Evolutionary conservation across 225 moss, liverwort and hornwort species (phyloP).

Genomic region (Antitrichia curtipendula): DNA sequence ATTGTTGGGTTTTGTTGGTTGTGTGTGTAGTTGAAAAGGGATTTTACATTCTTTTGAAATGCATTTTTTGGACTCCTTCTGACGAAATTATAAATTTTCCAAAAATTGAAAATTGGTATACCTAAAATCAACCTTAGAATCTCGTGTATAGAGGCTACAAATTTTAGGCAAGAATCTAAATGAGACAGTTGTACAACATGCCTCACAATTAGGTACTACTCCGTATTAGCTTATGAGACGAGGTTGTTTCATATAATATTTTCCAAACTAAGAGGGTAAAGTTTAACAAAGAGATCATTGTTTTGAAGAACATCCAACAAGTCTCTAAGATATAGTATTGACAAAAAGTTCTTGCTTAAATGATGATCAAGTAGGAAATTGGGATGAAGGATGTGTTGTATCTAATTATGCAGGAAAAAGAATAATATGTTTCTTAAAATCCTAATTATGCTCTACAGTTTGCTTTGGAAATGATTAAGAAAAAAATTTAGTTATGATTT

Average conservation of each 20-base stretch:
- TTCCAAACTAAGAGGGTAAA: rapidly evolving
- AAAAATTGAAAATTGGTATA: background rate
- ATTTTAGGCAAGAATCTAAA: background rate
- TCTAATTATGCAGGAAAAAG: rapidly evolving
- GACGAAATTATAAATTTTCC: background rate
- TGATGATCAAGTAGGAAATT: background rate
- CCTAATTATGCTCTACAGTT: rapidly evolving
- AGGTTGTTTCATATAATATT: background rate
- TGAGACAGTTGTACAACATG: background rate
- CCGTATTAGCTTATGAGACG: background rate
- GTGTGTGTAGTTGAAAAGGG: too few relatives aligned
- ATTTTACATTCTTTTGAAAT: background rate
- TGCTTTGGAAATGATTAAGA: rapidly evolving
- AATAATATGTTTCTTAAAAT: background rate
- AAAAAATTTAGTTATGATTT: background rate
- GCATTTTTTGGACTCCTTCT: rapidly evolving
- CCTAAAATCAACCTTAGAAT: rapidly evolving
- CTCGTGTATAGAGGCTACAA: rapidly evolving
- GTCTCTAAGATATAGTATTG: rapidly evolving
- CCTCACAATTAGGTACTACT: background rate
- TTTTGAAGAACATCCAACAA: rapidly evolving
- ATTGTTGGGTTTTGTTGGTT: background rate
- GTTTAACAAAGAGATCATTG: rapidly evolving
- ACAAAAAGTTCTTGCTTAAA: background rate
- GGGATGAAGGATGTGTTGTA: background rate